Evolutionary conservation across 768 basidiomycete genomes (phyloP).

Genomic region (Mycena amicta): DNA sequence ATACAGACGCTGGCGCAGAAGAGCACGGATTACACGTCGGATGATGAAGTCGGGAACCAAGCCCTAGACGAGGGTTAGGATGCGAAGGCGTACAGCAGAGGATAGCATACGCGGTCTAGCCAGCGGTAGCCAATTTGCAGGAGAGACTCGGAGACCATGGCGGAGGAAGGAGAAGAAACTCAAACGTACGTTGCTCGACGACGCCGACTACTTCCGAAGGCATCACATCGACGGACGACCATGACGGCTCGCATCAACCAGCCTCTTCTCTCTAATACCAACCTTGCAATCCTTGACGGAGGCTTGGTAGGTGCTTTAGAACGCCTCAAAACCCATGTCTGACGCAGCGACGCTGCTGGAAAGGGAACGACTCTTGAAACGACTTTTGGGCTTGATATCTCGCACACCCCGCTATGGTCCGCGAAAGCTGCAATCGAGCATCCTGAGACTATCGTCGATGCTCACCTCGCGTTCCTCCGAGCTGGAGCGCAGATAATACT

Average conservation of each 20-base stretch:
- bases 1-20: slow-evolving; percentile 22
- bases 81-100: slow-evolving; percentile 10
- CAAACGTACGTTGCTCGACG: not conserved
- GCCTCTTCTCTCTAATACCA: not conserved
- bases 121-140: slow-evolving; percentile 22
- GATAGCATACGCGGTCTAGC: slow-evolving; percentile 20
- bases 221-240: not conserved
- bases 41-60: slow-evolving; percentile 63
- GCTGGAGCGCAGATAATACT: slow-evolving; percentile 69
- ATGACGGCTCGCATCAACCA: not conserved
- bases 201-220: not conserved
- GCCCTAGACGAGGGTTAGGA: slow-evolving; percentile 39
- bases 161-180: not conserved
- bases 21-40: slow-evolving; percentile 44
- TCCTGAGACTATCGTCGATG: slow-evolving; percentile 54
- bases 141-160: slow-evolving; percentile 18
- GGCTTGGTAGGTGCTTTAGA: slow-evolving; percentile 42
- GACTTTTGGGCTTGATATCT: slow-evolving; percentile 46
- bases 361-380: slow-evolving; percentile 70
- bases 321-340: no score
- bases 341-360: not conserved
- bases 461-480: slow-evolving; percentile 63
- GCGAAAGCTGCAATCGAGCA: slow-evolving; percentile 58
- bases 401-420: slow-evolving; percentile 71
- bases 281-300: slow-evolving; percentile 41